Base-by-base conservation (phyloP, 805 yeast species). In the Schwanniomyces vanrijiae region DNA sequence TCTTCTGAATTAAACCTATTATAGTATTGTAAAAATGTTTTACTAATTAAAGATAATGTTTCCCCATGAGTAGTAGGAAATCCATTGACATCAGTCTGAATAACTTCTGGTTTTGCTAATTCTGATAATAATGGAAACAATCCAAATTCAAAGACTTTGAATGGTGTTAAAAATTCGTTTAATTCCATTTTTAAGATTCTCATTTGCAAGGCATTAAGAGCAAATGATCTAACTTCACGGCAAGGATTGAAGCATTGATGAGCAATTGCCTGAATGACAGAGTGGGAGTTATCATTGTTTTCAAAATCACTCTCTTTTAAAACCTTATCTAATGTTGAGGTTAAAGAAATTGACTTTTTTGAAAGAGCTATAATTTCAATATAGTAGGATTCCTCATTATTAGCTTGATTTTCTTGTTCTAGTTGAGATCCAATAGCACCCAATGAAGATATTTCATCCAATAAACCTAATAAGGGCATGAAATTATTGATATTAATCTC, bases 161-260 rank as follows among this genome's bases (percentile, higher is more conserved):
- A 66, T 0, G 84, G 77, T 0, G 80, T 69, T 5, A 79, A 61
- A 2, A 73, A 65, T 1, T 66, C 69, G 14, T 64, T 55, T 2
- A 64, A 56, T 9, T 72, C 64, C 46, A 33, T 57, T 3, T 83
- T 69, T 10, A 84, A 64, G 9, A 84, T 58, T 4, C 78, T 68
- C 4, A 72, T 66, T 49, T 86, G 87, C 43, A 91, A 73, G 0
- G 80, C 64, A 18, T 75, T 74, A 37, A 90, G 65, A 0, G 96
- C 91, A 62, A 76, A 80, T 0, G 77, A 65, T 34, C 96, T 72
- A 9, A 90, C 71, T 58, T 88, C 90, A 22, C 88, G 73, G 61
- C 96, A 88, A 16, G 96, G 96, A 58, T 90, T 90, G 61, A 86
- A 78, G 61, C 96, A 88, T 62, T 91, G 97, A 58, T 87, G 92